Evolutionary conservation across 768 basidiomycete species (phyloP).

Genomic region (Kwoniella newhampshirensis): DNA sequence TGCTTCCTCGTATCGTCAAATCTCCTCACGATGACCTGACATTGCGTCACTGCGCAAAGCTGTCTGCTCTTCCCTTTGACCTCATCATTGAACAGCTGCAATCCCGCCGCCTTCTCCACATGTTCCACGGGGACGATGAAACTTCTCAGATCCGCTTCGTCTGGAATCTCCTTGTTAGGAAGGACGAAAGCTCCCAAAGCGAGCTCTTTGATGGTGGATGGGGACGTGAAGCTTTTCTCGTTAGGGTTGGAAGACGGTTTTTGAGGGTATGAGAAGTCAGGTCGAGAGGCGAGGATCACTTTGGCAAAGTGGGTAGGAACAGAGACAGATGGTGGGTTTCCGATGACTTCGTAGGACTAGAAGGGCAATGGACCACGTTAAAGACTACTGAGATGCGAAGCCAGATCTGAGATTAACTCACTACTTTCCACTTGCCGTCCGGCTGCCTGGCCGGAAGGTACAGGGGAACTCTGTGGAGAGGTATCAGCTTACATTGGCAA

Average conservation of each 20-base stretch:
- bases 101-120: conserved; percentile 76
- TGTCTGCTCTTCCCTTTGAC: conserved; percentile 57
- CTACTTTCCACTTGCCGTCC: conserved; percentile 95
- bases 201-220: conserved; percentile 64
- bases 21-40: conserved; percentile 78
- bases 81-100: conserved; percentile 43
- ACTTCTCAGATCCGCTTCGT: conserved; percentile 72
- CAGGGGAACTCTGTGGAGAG: conserved; percentile 67
- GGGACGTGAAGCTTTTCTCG: conserved; percentile 26
- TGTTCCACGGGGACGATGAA: conserved; percentile 86
- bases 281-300: conserved; percentile 77
- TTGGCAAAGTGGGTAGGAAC: conserved; percentile 99
- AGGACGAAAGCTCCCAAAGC: conserved; percentile 92
- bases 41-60: conserved; percentile 84
- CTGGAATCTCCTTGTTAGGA: conserved; percentile 88
- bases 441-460: conserved; percentile 81
- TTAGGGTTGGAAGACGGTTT: conserved; percentile 56
- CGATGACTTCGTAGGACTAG: conserved; percentile 92
- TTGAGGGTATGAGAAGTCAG: conserved; percentile 63
- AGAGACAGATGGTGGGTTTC: conserved; percentile 79
- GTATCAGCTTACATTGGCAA: neutral
- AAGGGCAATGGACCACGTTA: neutral
- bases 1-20: conserved; percentile 86
- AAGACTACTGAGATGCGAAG: neutral
- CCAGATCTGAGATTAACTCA: conserved; percentile 56